Base-by-base conservation (phyloP, 805 yeast species). In the Torulaspora maleeae region DNA sequence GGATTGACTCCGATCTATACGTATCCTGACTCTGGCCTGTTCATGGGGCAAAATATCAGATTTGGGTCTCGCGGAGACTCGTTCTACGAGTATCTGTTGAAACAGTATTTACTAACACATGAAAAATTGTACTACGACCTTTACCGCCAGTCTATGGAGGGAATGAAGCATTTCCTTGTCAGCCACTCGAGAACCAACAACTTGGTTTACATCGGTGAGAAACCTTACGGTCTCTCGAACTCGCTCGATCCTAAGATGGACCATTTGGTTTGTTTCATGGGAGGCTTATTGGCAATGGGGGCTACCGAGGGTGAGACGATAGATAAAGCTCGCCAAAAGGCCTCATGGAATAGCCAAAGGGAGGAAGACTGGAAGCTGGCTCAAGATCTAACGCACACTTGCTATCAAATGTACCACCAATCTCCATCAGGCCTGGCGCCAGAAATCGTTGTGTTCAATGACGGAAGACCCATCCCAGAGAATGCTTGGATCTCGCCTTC, bases 21-120 rank as follows among this genome's bases (percentile, higher is more conserved):
- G 29, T 70, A 78, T 29, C 93, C 96, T 7, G 82, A 79, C 34
- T 75, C 83, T 0, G 96, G 93, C 4, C 69, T 71, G 49, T 88
- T 78, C 63, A 77, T 71, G 48, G 88, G 88, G 0, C 56, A 61
- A 1, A 65, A 76, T 43, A 86, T 91, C 49, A 76, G 96, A 51
- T 69, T 90, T 45, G 97, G 97, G 0, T 84, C 95, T 0, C 74
- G 96, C 54, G 97, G 96, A 38, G 97, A 89, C 66, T 86, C 96
- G 0, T 90, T 89, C 63, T 89, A 90, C 60, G 96, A 90, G 67
- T 88, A 88, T 61, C 70, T 90, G 36, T 71, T 89, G 52, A 89
- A 89, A 64, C 96, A 88, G 66, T 86, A 83, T 58, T 66, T 90
- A 52, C 90, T 86, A 64, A 87, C 96, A 1, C 73, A 74, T 45